Conservation (phyloP, 78 protist genomes). For the Dictyostelium discoideum region dicty_2.7 NC_007089.4:2175001-2175500, state of each 20-base stretch:
- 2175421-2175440: constrained; percentile 3
- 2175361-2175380: neutral
- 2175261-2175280: constrained; percentile 25
- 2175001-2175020: neutral
- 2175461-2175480: neutral
- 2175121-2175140: constrained; percentile 53
- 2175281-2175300: constrained; percentile 27
- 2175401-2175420: constrained; percentile 61
- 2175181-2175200: neutral
- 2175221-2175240: constrained; percentile 10
- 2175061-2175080: neutral
- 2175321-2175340: neutral
- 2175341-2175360: neutral
- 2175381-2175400: neutral
- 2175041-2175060: neutral
- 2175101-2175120: constrained; percentile 29
- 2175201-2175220: neutral
- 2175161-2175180: constrained; percentile 15
- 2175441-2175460: constrained; percentile 1
- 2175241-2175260: constrained; percentile 30
- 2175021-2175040: neutral
- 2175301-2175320: constrained; percentile 30
- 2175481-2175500: constrained; percentile 30
- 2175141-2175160: constrained; percentile 63
- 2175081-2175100: neutral